Percentiles rank a stretch among this genome's conserved stretches.
Evolutionary conservation across 2,329 filamentous ascomycete genomes (phyloP).

Genomic region (Monosporascus sp.): DNA sequence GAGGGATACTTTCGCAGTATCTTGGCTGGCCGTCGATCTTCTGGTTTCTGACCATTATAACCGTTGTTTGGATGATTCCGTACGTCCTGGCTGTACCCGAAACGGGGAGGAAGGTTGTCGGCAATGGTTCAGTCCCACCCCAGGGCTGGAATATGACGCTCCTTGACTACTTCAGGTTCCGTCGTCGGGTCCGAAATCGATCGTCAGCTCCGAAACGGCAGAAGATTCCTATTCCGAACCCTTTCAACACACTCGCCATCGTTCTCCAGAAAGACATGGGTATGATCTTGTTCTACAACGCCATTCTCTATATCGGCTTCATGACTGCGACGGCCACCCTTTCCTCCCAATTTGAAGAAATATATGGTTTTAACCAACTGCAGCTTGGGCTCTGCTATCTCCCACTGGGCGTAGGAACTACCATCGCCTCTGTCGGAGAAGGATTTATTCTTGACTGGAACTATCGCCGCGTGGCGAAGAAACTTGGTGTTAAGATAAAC

Average conservation of each 20-base stretch:
- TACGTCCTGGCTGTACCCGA: constrained; percentile 55
- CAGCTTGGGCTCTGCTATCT: constrained; percentile 51
- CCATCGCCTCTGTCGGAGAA: constrained; percentile 43
- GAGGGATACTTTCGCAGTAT: constrained; percentile 58
- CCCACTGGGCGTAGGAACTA: constrained; percentile 48
- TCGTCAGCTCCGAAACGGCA: constrained; percentile 30
- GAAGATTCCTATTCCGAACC: constrained; percentile 51
- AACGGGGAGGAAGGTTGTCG: constrained; percentile 55
- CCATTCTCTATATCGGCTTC: constrained; percentile 52
- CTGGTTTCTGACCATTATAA: constrained; percentile 61
- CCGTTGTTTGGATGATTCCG: constrained; percentile 45
- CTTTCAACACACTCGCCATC: constrained; percentile 48
- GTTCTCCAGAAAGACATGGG: constrained; percentile 55
- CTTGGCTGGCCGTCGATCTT: constrained; percentile 66
- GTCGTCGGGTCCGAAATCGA: constrained; percentile 29
- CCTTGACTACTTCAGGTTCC: constrained; percentile 41
- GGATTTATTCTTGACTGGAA: constrained; percentile 62
- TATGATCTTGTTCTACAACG: constrained; percentile 47
- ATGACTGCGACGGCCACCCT: constrained; percentile 50
- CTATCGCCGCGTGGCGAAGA: constrained; percentile 62
- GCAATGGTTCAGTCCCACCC: constrained; percentile 57
- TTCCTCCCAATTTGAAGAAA: constrained; percentile 44
- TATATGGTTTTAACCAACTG: constrained; percentile 47
- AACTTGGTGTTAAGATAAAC: constrained; percentile 56
- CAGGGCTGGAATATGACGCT: constrained; percentile 54